Conservation (phyloP, 1,139 yeast species). For the Kluyveromyces marxianus region DNA sequence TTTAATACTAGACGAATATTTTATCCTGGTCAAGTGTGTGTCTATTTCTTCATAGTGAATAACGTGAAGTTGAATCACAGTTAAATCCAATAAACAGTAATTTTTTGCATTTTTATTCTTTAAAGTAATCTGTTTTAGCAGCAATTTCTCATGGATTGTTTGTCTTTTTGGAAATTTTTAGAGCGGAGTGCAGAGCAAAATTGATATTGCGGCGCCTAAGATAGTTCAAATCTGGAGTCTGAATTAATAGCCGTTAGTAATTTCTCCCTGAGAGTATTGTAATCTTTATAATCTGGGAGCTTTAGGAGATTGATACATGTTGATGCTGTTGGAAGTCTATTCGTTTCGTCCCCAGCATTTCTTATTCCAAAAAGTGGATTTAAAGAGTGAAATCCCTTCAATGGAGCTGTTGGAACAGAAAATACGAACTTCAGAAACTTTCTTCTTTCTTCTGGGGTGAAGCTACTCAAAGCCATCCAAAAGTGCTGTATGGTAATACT, state of each 20-base stretch:
- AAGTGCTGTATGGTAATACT: constrained; percentile 54
- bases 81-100: no score
- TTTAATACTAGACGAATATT: no score
- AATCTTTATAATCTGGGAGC: constrained; percentile 72
- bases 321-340: constrained; percentile 80
- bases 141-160: no score
- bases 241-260: constrained; percentile 69
- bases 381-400: constrained; percentile 72
- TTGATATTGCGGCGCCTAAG: constrained; percentile 27
- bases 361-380: constrained; percentile 77
- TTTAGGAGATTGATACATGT: constrained; percentile 87
- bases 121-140: no score
- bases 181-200: no score
- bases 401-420: constrained; percentile 84
- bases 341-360: constrained; percentile 48
- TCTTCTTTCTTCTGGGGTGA: constrained; percentile 51
- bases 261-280: constrained; percentile 49
- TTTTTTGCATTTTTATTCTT: no score
- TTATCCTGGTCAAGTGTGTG: no score
- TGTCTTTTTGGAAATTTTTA: no score
- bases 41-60: no score
- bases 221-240: constrained; percentile 81
- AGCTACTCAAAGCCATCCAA: constrained; percentile 72
- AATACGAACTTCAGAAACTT: constrained; percentile 79
- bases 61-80: no score